Conservation (phyloP, 257 asterid genomes). For the Solanum neorickii region DNA sequence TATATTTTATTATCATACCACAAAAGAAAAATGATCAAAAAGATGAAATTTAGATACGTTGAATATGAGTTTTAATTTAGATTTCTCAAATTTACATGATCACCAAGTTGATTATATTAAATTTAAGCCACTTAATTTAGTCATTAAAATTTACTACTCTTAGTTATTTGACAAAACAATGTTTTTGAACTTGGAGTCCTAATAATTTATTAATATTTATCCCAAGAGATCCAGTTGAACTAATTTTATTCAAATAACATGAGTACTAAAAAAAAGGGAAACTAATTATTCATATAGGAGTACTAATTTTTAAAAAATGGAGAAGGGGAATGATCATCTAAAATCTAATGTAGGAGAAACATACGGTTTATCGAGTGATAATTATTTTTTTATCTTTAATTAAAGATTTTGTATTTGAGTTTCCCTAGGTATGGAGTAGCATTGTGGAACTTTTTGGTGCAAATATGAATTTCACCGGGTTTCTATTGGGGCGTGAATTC, state of each 20-base stretch:
- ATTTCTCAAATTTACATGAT: background rate
- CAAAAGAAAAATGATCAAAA: background rate
- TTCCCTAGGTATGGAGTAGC: no score
- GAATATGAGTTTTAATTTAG: background rate
- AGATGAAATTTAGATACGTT: background rate
- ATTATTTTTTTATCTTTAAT: no score
- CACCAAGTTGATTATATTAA: background rate
- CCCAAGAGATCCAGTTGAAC: background rate
- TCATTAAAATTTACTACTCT: background rate
- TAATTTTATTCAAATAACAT: background rate
- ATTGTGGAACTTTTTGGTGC: no score
- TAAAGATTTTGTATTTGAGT: no score
- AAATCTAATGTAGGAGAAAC: background rate
- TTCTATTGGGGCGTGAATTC: no score
- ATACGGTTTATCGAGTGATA: no score
- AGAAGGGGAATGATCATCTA: background rate
- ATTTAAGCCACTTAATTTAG: background rate
- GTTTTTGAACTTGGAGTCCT: background rate
- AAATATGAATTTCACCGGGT: no score
- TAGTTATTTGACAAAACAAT: background rate
- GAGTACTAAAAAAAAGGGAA: background rate
- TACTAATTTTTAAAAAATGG: no score
- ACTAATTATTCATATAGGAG: background rate
- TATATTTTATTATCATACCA: background rate
- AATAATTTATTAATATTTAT: no score